Conservation (phyloP, 495 filamentous ascomycete genomes). For the Aspergillus olivimuriae region DNA sequence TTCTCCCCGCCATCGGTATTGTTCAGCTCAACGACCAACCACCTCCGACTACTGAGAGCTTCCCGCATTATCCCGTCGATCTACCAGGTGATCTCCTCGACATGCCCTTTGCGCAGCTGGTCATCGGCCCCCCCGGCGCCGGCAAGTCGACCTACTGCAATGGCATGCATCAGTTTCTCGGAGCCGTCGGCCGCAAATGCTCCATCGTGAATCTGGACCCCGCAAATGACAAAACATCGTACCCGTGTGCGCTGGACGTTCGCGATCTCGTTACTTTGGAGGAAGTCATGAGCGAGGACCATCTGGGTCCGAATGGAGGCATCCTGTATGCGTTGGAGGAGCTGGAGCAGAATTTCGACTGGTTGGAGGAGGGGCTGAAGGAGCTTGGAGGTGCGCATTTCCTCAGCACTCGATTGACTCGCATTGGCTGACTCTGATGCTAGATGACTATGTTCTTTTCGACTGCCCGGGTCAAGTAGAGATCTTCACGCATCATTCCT, state of each 20-base stretch:
- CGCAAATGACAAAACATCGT: constrained; percentile 70
- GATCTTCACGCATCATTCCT: constrained; percentile 89
- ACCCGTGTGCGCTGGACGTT: constrained; percentile 81
- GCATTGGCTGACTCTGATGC: background rate
- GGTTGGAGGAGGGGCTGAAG: constrained; percentile 73
- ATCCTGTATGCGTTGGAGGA: constrained; percentile 92
- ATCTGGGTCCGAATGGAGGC: constrained; percentile 87
- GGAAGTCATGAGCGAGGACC: constrained; percentile 90
- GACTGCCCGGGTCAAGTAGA: constrained; percentile 97
- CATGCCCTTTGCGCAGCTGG: constrained; percentile 68
- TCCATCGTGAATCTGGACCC: constrained; percentile 95
- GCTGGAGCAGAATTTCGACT: constrained; percentile 85
- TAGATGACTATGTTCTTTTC: constrained; percentile 90
- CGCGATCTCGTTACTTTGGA: constrained; percentile 82
- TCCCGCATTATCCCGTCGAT: too few species aligned
- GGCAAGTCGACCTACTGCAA: constrained; percentile 98
- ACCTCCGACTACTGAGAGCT: too few species aligned
- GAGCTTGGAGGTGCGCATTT: constrained; percentile 50
- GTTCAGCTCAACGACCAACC: constrained; percentile 9
- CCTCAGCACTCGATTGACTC: background rate
- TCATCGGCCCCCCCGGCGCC: constrained; percentile 86
- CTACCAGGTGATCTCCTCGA: constrained; percentile 2
- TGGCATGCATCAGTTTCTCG: constrained; percentile 97
- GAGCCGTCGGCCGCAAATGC: constrained; percentile 88
- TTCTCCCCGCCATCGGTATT: constrained; percentile 28